Percentiles rank a stretch among this genome's conserved stretches.
Evolutionary conservation across 106 monocot genomes (phyloP).

Genomic region (Narthecium ossifragum): DNA sequence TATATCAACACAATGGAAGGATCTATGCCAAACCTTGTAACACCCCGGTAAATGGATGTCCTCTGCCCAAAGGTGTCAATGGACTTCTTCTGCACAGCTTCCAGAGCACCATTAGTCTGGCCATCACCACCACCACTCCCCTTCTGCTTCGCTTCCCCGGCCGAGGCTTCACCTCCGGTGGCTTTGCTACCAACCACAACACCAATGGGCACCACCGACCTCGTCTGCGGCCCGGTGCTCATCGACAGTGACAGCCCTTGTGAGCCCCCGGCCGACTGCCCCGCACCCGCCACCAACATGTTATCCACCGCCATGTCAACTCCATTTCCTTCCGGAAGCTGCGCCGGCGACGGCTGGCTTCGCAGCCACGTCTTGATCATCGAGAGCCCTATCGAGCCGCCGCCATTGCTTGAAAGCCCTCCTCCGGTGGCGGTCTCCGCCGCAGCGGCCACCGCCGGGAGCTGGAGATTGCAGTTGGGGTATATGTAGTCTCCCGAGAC

Average conservation of each 20-base stretch:
- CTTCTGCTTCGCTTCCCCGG: conserved; percentile 9
- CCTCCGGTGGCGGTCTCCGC: neutral
- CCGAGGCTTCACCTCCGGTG: conserved; percentile 28
- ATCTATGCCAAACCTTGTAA: conserved; percentile 59
- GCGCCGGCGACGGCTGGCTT: conserved; percentile 42
- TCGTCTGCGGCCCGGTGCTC: conserved; percentile 65
- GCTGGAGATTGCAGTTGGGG: conserved; percentile 33
- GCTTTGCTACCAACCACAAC: conserved; percentile 2
- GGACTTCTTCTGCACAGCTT: conserved; percentile 50
- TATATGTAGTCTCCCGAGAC: conserved; percentile 26
- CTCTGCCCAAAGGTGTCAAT: conserved; percentile 94
- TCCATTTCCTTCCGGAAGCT: conserved; percentile 10
- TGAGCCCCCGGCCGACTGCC: conserved; percentile 10
- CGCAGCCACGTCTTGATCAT: conserved; percentile 88
- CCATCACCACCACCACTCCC: conserved; percentile 1
- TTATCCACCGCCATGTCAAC: neutral
- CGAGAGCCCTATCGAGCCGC: conserved; percentile 59
- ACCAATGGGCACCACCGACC: conserved; percentile 40
- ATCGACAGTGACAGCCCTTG: conserved; percentile 74
- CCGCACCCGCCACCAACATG: neutral
- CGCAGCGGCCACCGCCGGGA: conserved; percentile 6
- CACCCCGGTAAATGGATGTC: conserved; percentile 91
- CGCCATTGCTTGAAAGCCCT: neutral
- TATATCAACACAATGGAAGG: too few relatives aligned
- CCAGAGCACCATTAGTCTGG: conserved; percentile 7